Conservation (phyloP, 2,329 filamentous ascomycete species). For the Cercospora sesami region DNA sequence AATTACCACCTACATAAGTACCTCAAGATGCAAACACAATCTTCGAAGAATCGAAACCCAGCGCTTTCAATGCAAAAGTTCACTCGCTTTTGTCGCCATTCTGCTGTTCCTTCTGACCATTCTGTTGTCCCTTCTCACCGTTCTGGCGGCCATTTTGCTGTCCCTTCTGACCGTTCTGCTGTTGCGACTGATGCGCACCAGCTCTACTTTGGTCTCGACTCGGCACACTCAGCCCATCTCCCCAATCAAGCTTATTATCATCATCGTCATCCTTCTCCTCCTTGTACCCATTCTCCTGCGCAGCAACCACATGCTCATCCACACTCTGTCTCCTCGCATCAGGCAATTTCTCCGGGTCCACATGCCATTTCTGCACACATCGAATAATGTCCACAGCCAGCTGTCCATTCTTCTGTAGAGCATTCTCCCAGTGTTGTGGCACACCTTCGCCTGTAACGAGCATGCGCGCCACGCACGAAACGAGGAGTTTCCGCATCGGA, state of each 20-base stretch:
- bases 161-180: constrained; percentile 4
- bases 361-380: constrained; percentile 56
- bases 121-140: neutral
- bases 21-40: neutral
- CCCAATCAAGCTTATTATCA: constrained; percentile 30
- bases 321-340: constrained; percentile 49
- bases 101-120: constrained; percentile 7
- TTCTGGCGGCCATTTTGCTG: constrained; percentile 2
- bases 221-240: constrained; percentile 21
- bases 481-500: constrained; percentile 43
- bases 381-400: constrained; percentile 57
- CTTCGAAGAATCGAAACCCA: neutral
- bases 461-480: constrained; percentile 51
- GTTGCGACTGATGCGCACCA: constrained; percentile 5
- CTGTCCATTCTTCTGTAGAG: constrained; percentile 56
- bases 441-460: constrained; percentile 53
- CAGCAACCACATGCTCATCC: constrained; percentile 41
- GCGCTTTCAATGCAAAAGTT: neutral
- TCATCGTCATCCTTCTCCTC: constrained; percentile 27
- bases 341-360: constrained; percentile 52
- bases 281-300: constrained; percentile 40
- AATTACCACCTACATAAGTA: neutral
- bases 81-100: constrained; percentile 8
- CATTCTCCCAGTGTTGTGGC: constrained; percentile 56
- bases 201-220: constrained; percentile 22